Percentiles rank a stretch among this genome's conserved stretches.
Conservation (phyloP, 2,329 filamentous ascomycete species). For the Sporothrix sp. region DNA sequence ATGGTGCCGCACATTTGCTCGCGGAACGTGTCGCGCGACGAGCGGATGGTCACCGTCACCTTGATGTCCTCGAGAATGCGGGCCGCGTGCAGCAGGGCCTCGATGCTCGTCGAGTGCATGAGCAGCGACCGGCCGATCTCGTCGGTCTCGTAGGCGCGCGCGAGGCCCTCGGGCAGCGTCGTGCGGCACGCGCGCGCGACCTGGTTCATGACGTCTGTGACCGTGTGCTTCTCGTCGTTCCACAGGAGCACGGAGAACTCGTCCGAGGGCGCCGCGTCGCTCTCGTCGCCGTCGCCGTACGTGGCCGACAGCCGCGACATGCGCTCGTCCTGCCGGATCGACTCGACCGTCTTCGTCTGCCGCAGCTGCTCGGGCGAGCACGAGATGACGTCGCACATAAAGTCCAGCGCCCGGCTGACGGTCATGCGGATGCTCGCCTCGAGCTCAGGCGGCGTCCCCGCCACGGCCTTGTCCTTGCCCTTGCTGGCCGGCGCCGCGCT, state of each 20-base stretch:
- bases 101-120: slow-evolving; percentile 62
- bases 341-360: slow-evolving; percentile 70
- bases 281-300: slow-evolving; percentile 61
- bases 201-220: slow-evolving; percentile 81
- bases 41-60: slow-evolving; percentile 88
- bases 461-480: slow-evolving; percentile 50
- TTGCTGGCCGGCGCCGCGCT: slow-evolving; percentile 27
- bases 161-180: slow-evolving; percentile 55
- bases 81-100: slow-evolving; percentile 65
- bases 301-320: slow-evolving; percentile 65
- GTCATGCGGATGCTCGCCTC: slow-evolving; percentile 73
- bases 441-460: slow-evolving; percentile 62
- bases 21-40: slow-evolving; percentile 86
- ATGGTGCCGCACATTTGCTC: slow-evolving; percentile 99
- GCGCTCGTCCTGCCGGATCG: slow-evolving; percentile 71
- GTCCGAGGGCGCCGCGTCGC: slow-evolving; percentile 53
- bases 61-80: slow-evolving; percentile 90
- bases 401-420: slow-evolving; percentile 77
- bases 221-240: slow-evolving; percentile 98
- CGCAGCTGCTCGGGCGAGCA: slow-evolving; percentile 94
- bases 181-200: slow-evolving; percentile 81
- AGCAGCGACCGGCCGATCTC: slow-evolving; percentile 79
- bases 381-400: slow-evolving; percentile 94
- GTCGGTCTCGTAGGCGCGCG: slow-evolving; percentile 80
- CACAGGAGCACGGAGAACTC: slow-evolving; percentile 84